Evolutionary conservation across 1,139 yeast genomes (phyloP).

Genomic region (Hansenula sp.): DNA sequence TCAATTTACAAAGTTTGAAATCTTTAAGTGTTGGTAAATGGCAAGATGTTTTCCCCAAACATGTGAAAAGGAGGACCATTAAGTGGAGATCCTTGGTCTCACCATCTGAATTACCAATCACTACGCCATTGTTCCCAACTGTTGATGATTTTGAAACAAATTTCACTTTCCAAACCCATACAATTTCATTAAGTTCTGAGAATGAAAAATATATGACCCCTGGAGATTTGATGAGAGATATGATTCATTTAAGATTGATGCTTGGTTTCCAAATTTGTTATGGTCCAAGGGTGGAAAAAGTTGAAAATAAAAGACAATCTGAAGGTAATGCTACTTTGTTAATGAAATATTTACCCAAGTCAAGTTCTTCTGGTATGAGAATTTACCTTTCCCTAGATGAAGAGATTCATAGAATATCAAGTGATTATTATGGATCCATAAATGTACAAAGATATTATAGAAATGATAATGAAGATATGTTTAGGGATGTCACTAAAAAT

Average conservation of each 20-base stretch:
- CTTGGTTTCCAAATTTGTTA: constrained; percentile 89
- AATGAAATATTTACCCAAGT: constrained; percentile 15
- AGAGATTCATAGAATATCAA: constrained; percentile 79
- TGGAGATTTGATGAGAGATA: constrained; percentile 71
- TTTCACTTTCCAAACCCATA: constrained; percentile 47
- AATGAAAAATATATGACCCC: constrained; percentile 40
- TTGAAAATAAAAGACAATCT: constrained; percentile 59
- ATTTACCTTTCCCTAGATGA: constrained; percentile 75
- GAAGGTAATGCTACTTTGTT: constrained; percentile 42
- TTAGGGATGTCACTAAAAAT: constrained; percentile 16
- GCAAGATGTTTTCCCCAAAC: constrained; percentile 82
- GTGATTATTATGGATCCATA: constrained; percentile 65
- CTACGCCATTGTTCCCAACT: constrained; percentile 74
- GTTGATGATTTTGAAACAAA: constrained; percentile 58
- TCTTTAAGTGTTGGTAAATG: constrained; percentile 63
- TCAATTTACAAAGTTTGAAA: constrained; percentile 40
- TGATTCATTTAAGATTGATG: constrained; percentile 78
- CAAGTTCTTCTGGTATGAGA: constrained; percentile 49
- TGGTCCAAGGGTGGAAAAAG: constrained; percentile 59
- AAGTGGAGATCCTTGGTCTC: constrained; percentile 93
- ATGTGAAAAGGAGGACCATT: constrained; percentile 60
- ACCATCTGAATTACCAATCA: constrained; percentile 88
- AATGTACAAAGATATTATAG: constrained; percentile 71
- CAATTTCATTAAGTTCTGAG: constrained; percentile 33
- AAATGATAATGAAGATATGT: constrained; percentile 24